A percentile compares a stretch with the other conserved stretches of the same genome.
These are phyloP conservation scores for Chaetomium cochliodes DNA, from an alignment of 495 filamentous ascomycete genomes.

Conservation along the genomic window DNA sequence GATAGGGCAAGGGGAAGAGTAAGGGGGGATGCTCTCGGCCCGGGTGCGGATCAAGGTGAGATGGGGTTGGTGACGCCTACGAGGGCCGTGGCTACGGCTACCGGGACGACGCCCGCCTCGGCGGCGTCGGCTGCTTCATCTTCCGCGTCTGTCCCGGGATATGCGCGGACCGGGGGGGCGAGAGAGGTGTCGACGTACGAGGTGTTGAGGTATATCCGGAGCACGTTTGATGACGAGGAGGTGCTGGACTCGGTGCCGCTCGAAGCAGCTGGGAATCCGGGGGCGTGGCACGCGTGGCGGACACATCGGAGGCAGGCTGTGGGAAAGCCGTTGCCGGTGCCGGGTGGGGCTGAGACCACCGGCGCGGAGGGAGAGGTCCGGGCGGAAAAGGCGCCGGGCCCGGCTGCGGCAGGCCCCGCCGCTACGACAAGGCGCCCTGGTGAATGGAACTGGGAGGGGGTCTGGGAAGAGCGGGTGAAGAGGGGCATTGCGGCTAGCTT, in stretches of 20 bases:
- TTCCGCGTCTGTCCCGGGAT: slow-evolving; percentile 6
- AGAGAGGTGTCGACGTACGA: slow-evolving; percentile 53
- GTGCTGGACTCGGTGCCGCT: slow-evolving; percentile 77
- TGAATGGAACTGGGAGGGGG: slow-evolving; percentile 95
- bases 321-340: slow-evolving; percentile 25
- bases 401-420: not conserved
- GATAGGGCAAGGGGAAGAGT: too few species aligned
- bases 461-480: slow-evolving; percentile 82
- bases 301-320: slow-evolving; percentile 54
- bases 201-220: slow-evolving; percentile 76
- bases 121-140: slow-evolving; percentile 25
- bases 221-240: slow-evolving; percentile 71
- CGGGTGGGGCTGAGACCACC: slow-evolving; percentile 17
- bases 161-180: slow-evolving; percentile 19
- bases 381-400: slow-evolving; percentile 11
- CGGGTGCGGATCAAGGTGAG: not conserved
- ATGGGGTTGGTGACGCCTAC: slow-evolving; percentile 2
- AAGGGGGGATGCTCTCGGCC: too few species aligned
- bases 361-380: not conserved
- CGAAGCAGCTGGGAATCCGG: slow-evolving; percentile 79
- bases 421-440: slow-evolving; percentile 56
- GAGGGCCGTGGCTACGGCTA: slow-evolving; percentile 26
- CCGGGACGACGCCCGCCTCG: slow-evolving; percentile 37
- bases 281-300: slow-evolving; percentile 88
- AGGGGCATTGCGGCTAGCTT: slow-evolving; percentile 72